Conservation (phyloP, 108 stramenopile species). For the Pseudonitzschia pungens region DNA sequence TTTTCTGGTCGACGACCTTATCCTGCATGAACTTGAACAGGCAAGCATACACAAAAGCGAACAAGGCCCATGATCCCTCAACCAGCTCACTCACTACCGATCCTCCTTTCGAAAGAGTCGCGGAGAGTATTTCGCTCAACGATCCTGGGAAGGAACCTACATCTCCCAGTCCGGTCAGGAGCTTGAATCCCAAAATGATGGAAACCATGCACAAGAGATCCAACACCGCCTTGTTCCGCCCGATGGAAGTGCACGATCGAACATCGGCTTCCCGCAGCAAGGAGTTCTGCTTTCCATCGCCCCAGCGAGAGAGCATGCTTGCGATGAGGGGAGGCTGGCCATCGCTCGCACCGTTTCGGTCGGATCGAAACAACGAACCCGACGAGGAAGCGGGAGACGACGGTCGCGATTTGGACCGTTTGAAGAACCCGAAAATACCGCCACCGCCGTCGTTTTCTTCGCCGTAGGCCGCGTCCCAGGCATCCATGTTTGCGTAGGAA, state of each 20-base stretch:
- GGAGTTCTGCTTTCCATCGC: slow-evolving; percentile 36
- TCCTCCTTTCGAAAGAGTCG: slow-evolving; percentile 23
- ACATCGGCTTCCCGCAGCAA: slow-evolving; percentile 31
- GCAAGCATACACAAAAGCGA: slow-evolving; percentile 52
- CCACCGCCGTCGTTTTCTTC: slow-evolving; percentile 9
- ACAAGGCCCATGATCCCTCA: slow-evolving; percentile 58
- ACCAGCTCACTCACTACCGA: slow-evolving; percentile 11
- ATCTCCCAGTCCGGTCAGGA: slow-evolving; percentile 23
- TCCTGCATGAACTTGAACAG: slow-evolving; percentile 40
- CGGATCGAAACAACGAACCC: background rate
- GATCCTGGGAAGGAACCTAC: slow-evolving; percentile 31
- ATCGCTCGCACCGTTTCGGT: slow-evolving; percentile 1
- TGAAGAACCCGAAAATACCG: slow-evolving; percentile 27
- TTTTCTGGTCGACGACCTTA: slow-evolving; percentile 36
- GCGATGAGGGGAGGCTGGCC: slow-evolving; percentile 28
- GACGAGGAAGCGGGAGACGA: background rate
- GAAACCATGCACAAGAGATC: slow-evolving; percentile 48
- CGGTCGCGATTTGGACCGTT: background rate
- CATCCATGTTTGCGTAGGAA: slow-evolving; percentile 35
- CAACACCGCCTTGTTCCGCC: slow-evolving; percentile 49
- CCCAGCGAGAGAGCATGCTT: slow-evolving; percentile 34
- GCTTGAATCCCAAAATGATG: slow-evolving; percentile 38
- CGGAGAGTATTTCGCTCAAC: slow-evolving; percentile 11
- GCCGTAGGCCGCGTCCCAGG: slow-evolving; percentile 41
- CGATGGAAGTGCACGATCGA: slow-evolving; percentile 34